Conservation (phyloP, 306 rosid species). For the Hylodesmum podocarpum region DNA sequence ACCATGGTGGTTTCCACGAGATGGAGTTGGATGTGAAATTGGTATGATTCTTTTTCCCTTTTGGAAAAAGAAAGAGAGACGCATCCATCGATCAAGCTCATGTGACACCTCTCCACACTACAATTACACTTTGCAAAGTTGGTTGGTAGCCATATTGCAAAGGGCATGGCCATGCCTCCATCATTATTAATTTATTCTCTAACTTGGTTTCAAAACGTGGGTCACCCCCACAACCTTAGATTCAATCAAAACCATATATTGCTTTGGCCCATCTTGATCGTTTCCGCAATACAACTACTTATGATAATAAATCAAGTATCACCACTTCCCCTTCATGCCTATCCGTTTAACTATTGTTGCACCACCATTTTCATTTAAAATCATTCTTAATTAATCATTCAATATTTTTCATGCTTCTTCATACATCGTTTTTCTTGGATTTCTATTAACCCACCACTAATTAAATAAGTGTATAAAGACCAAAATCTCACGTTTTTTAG, state of each 20-base stretch:
- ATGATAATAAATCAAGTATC: constrained; percentile 30
- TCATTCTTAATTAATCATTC: constrained; percentile 26
- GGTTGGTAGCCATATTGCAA: constrained; percentile 32
- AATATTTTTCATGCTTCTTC: constrained; percentile 17
- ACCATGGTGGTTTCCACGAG: constrained; percentile 44
- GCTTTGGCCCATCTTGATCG: constrained; percentile 52
- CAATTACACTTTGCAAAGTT: constrained; percentile 24
- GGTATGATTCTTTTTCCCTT: constrained; percentile 24
- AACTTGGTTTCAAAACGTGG: constrained; percentile 44
- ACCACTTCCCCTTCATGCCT: constrained; percentile 28
- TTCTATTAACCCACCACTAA: constrained; percentile 16
- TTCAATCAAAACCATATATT: constrained; percentile 50
- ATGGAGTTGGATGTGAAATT: constrained; percentile 8
- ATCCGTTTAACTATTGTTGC: constrained; percentile 24
- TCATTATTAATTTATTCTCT: constrained; percentile 40
- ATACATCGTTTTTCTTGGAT: background rate
- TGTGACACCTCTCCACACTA: constrained; percentile 40
- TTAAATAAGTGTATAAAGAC: background rate
- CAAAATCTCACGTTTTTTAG: too few relatives aligned
- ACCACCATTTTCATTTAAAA: constrained; percentile 31
- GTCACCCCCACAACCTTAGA: constrained; percentile 48
- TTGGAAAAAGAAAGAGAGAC: constrained; percentile 37
- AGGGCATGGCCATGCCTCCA: constrained; percentile 46
- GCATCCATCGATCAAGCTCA: constrained; percentile 10
- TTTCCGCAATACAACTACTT: constrained; percentile 18